Base-by-base conservation (phyloP, 2,329 filamentous ascomycete genomes). In the Alternaria burnsii region DNA sequence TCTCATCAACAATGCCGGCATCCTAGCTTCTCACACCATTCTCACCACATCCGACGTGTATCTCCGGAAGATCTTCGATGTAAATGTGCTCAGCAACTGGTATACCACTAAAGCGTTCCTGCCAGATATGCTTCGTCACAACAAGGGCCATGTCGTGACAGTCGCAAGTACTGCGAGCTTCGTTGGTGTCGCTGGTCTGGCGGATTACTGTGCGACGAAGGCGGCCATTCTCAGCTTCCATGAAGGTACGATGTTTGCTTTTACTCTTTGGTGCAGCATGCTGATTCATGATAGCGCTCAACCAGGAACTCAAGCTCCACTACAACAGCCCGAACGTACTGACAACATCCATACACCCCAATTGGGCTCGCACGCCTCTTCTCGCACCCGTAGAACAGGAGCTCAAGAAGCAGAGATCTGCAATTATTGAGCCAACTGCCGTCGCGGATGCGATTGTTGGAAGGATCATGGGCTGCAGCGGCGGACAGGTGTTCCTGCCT, bases 151-250 rank as follows among this genome's bases (percentile, higher is more conserved):
- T 62, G 78, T 88, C 30, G 79, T 88, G 11, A 86, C 84, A 0
- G 79, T 88, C 14, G 85, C 86, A 3, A 85, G 82, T 59, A 78
- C 83, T 68, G 84, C 84, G 10, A 83, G 82, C 36, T 87, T 84
- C 66, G 58, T 85, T 5, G 76, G 77, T 0, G 63, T 82, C 4
- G 80, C 78, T 1, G 80, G 83, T 30, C 82, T 87, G 62, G 82
- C 82, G 10, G 84, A 86, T 62, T 88, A 87, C 70, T 80, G 77
- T 42, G 79, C 79, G 52, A 82, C 82, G 47, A 87, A 87, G 71
- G 81, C 81, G 0, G 84, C 80, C 24, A 83, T 84, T 0, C 71
- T 87, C 42, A 78, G 82, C 4, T 85, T 87, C 71, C 84, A 87
- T 63, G 85, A 87, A 75, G 79, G 79, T 83, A 30, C 4, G 22